Conservation (phyloP, 352 stramenopile species). For the Pythium utonaiense region DNA sequence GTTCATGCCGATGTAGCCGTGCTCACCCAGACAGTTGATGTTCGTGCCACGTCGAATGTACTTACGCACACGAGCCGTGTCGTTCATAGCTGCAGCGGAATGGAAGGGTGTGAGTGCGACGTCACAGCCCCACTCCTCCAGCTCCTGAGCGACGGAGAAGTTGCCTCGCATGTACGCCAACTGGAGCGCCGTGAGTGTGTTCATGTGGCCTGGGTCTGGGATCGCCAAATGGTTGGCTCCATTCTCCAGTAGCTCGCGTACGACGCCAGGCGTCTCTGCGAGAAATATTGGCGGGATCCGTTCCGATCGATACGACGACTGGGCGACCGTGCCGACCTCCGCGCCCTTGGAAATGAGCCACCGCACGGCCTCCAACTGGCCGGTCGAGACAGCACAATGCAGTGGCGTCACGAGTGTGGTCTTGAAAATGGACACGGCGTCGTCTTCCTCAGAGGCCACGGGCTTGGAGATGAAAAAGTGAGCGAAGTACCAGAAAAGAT, state of each 20-base stretch:
- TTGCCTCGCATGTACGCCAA: slow-evolving; percentile 75
- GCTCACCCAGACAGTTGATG: slow-evolving; percentile 70
- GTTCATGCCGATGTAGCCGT: slow-evolving; percentile 79
- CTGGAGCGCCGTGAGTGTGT: slow-evolving; percentile 76
- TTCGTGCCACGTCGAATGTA: slow-evolving; percentile 56
- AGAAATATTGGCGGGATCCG: slow-evolving; percentile 75
- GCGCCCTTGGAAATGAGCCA: slow-evolving; percentile 68
- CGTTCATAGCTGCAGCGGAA: slow-evolving; percentile 51
- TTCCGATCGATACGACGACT: slow-evolving; percentile 68
- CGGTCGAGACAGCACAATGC: slow-evolving; percentile 73
- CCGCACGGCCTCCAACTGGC: slow-evolving; percentile 59
- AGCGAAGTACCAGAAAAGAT: slow-evolving; percentile 81
- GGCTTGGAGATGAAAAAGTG: slow-evolving; percentile 63
- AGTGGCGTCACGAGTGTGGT: slow-evolving; percentile 80
- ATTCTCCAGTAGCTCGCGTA: slow-evolving; percentile 56
- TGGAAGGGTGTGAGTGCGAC: slow-evolving; percentile 81
- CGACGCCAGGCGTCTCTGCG: slow-evolving; percentile 59
- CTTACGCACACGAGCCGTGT: slow-evolving; percentile 52
- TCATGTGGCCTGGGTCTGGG: slow-evolving; percentile 75
- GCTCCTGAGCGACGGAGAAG: slow-evolving; percentile 66
- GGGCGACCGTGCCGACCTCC: slow-evolving; percentile 41
- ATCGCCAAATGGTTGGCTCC: slow-evolving; percentile 63
- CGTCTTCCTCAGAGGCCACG: slow-evolving; percentile 49
- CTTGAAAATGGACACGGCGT: slow-evolving; percentile 72
- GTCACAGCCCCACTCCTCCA: slow-evolving; percentile 79